A percentile compares a stretch with the other conserved stretches of the same genome.
Evolutionary conservation across 1,284 basidiomycete genomes (phyloP).

Genomic region (Athelia sp.): DNA sequence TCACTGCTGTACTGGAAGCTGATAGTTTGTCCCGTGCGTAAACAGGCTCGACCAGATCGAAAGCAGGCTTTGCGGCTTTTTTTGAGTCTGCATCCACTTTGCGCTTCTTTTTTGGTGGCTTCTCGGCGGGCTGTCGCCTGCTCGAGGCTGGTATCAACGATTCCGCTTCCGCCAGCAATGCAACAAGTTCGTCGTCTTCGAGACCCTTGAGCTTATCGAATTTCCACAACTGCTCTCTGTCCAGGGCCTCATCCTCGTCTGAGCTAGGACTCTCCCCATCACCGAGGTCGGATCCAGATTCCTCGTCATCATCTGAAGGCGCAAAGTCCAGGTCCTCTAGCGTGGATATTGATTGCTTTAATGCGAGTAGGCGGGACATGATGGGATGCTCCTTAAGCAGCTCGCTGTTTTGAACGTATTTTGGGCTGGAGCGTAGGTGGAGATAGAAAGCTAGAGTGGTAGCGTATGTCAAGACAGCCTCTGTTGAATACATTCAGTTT

Average conservation of each 20-base stretch:
- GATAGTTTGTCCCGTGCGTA: constrained; percentile 40
- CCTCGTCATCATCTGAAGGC: constrained; percentile 37
- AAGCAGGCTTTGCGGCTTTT: constrained; percentile 34
- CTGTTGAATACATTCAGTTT: constrained; percentile 33
- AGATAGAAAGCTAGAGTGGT: constrained; percentile 93
- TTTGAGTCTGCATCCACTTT: constrained; percentile 18
- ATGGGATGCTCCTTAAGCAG: constrained; percentile 74
- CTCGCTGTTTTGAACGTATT: constrained; percentile 60
- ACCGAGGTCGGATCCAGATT: constrained; percentile 29
- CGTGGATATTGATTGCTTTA: constrained; percentile 80
- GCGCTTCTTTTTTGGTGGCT: constrained; percentile 35
- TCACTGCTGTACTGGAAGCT: constrained; percentile 18
- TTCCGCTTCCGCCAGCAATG: constrained; percentile 50
- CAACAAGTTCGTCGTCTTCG: constrained; percentile 50
- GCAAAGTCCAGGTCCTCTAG: constrained; percentile 82
- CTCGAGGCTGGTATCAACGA: constrained; percentile 6
- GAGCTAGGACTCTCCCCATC: constrained; percentile 26
- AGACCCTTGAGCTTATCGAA: constrained; percentile 25
- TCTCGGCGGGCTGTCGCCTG: constrained; percentile 4
- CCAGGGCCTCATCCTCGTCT: constrained; percentile 18
- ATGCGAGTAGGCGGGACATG: constrained; percentile 73
- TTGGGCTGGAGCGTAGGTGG: constrained; percentile 70
- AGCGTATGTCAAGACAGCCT: constrained; percentile 86
- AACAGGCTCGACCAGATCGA: constrained; percentile 73
- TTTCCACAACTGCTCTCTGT: constrained; percentile 22